These are phyloP conservation scores for Diaporthe sp. DNA, from an alignment of 2,329 filamentous ascomycete species.

Conservation along the genomic window DNA sequence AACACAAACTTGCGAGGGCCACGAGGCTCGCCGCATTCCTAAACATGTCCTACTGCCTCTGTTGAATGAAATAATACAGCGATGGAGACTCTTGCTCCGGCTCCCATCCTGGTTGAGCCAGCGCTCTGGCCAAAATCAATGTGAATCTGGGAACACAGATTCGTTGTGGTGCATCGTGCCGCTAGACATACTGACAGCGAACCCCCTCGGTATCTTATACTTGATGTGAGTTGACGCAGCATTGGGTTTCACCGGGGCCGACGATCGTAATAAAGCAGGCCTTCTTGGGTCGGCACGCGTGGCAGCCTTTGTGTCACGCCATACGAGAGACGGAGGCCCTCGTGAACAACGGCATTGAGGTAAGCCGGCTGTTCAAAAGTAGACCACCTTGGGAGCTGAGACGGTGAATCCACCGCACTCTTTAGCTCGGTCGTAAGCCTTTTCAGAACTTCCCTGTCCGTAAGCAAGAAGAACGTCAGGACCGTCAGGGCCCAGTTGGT, in stretches of 20 bases:
- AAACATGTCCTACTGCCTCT: constrained; percentile 45
- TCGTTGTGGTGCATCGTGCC: constrained; percentile 32
- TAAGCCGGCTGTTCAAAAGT: constrained; percentile 45
- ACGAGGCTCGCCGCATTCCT: constrained; percentile 46
- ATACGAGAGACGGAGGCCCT: constrained; percentile 45
- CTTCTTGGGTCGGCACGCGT: constrained; percentile 38
- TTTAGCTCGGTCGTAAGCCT: constrained; percentile 9
- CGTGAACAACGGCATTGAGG: constrained; percentile 43
- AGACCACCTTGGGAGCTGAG: constrained; percentile 41
- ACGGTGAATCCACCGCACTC: constrained; percentile 36
- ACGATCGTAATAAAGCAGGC: constrained; percentile 15
- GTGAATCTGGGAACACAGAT: constrained; percentile 5
- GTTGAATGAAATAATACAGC: constrained; percentile 1
- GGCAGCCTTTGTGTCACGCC: constrained; percentile 41
- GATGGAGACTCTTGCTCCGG: not conserved
- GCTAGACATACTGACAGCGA: constrained; percentile 24
- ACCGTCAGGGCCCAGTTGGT: constrained; percentile 26
- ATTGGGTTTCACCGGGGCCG: not conserved
- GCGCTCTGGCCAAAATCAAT: constrained; percentile 40
- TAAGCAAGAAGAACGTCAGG: constrained; percentile 1
- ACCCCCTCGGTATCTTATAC: constrained; percentile 36
- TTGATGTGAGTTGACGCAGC: not conserved
- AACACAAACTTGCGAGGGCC: no score
- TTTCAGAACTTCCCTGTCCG: not conserved
- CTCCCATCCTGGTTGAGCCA: constrained; percentile 44